Base-by-base conservation (phyloP, 2,329 filamentous ascomycete genomes). In the Arthroderma sp. region DNA sequence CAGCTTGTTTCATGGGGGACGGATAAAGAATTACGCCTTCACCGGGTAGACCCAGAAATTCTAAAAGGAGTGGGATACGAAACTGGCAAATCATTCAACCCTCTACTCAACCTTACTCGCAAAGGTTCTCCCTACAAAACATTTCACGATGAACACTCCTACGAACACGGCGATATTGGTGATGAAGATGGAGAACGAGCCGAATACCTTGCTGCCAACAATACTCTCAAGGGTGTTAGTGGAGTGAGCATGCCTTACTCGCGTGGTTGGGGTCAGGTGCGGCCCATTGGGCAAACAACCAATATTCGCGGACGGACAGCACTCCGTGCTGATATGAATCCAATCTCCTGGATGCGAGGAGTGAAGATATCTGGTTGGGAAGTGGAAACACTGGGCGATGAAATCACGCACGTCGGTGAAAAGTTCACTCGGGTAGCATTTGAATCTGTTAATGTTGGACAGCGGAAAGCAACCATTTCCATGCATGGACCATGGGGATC, bases 1-100 rank as follows among this genome's bases (percentile, higher is more conserved):
- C 91, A 96, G 69, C 77, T 96, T 17, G 88, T 96, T 0, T 91
- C 91, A 0, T 96, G 91, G 91, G 90, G 90, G 25, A 85, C 87
- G 53, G 91, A 96, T 68, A 87, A 86, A 63, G 82, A 90, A 65
- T 76, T 96, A 31, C 84, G 87, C 53, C 77, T 96, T 28, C 87
- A 95, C 67, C 84, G 83, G 52, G 80, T 90, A 19, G 80, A 88
- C 41, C 74, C 81, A 0, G 75, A 82, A 25, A 75, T 84, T 31
- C 75, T 93, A 0, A 76, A 81, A 58, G 77, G 80, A 1, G 85
- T 94, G 15, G 88, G 88, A 2, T 87, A 88, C 67, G 76, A 82
- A 49, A 88, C 85, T 67, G 88, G 87, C 3, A 79, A 77, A 55
- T 78, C 79, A 2, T 81, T 85, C 19, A 79, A 79, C 5, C 82